phyloP scores from a whole-genome alignment of 2,329 filamentous ascomycete genomes.

The Chrysoporthe deuterocubensis region DNA sequence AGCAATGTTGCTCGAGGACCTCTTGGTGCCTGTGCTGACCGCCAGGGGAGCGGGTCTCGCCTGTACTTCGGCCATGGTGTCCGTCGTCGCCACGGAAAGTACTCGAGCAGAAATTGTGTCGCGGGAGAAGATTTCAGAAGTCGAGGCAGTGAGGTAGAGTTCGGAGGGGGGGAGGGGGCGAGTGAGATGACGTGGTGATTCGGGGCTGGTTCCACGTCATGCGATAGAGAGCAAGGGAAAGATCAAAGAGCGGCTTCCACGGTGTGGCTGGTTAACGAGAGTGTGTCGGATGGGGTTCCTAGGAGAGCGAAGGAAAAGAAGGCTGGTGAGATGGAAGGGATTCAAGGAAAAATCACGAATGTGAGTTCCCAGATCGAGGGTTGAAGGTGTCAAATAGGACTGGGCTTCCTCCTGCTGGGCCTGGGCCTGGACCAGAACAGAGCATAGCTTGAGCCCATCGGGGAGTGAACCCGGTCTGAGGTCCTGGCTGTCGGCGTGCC shows the following conservation, averaged over 20 bases:
- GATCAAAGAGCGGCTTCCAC: slow-evolving; percentile 18
- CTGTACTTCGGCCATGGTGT: slow-evolving; percentile 34
- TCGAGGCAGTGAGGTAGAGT: background rate
- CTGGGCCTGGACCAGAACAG: slow-evolving; percentile 24
- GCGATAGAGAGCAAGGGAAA: slow-evolving; percentile 10
- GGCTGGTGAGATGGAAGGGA: slow-evolving; percentile 12
- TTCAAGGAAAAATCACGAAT: slow-evolving; percentile 12
- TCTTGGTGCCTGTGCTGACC: slow-evolving; percentile 28
- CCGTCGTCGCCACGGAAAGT: background rate
- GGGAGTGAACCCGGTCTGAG: slow-evolving; percentile 22
- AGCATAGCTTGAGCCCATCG: slow-evolving; percentile 22
- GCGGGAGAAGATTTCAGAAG: background rate
- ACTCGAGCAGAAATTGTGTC: background rate
- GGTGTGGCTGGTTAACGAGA: slow-evolving; percentile 18
- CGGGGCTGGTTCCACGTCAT: slow-evolving; percentile 9
- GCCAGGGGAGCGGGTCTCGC: slow-evolving; percentile 32
- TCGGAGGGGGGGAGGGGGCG: background rate
- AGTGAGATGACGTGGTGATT: background rate
- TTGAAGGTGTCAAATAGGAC: slow-evolving; percentile 16
- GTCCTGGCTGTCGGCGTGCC: slow-evolving; percentile 5
- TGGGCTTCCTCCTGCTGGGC: slow-evolving; percentile 20
- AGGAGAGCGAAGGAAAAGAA: slow-evolving; percentile 11
- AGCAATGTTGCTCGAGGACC: slow-evolving; percentile 27
- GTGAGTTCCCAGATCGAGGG: background rate
- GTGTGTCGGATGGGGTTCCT: slow-evolving; percentile 4